Base-by-base conservation (phyloP, 768 basidiomycete genomes). In the Podaxis sp. region DNA sequence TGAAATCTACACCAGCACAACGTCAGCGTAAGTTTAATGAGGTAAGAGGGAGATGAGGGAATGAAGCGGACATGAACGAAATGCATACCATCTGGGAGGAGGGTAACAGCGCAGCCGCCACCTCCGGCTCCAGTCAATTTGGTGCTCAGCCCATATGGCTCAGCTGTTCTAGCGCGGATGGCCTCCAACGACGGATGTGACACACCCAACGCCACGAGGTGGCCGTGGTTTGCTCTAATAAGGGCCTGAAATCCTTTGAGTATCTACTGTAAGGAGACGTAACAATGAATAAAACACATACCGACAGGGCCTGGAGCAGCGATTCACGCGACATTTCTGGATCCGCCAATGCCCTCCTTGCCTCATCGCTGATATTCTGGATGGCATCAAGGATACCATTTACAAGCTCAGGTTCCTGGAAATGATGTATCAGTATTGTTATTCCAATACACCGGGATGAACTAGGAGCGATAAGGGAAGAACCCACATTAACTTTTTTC, bases 121-220 rank as follows among this genome's bases (percentile, higher is more conserved):
- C 97, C 97, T 33, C 97, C 97, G 7, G 97, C 96, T 46, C 97
- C 97, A 6, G 97, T 99, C 61, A 99, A 77, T 78, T 98, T 97
- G n/a, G 94, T 95, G 68, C 86, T 87, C 53, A 98, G 79, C 9
- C 77, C 76, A 75, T 89, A 91, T 7, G 88, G 89, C 64, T 77
- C 70, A 9, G 81, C 79, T 0, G 94, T 93, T 66, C 82, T 87
- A n/a, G 80, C 75, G 59, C 87, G 85, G 66, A 98, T 94, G 22
- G 80, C 76, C 74, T 99, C 97, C 61, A 99, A 76, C 1, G 88
- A 77, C 11, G 93, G 86, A 73, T 99, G 97, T 2, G 96, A 97
- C 36, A 98, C 97, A 12, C 89, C 93, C 29, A 99, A 84, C 33
- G 86, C 79, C 33, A 86, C 88, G 24, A 99, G 86, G 66, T 96